phyloP scores from a whole-genome alignment of 495 filamentous ascomycete species.

The Aspergillus diversus region DNA sequence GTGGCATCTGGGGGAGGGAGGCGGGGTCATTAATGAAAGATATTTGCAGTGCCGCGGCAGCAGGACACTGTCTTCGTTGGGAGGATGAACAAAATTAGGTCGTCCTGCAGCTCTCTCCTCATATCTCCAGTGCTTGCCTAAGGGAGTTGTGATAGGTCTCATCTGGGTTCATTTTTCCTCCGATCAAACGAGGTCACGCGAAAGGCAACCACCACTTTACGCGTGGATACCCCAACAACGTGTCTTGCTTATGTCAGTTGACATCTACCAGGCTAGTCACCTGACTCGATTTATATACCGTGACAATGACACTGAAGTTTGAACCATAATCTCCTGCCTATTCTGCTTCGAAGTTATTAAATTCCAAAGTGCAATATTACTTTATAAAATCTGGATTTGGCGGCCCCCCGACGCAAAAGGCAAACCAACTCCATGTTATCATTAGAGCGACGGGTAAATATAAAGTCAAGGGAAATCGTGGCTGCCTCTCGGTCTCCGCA shows the following conservation, averaged over 20 bases:
- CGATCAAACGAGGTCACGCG: conserved; percentile 25
- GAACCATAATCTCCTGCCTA: no score
- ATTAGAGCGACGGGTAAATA: no score
- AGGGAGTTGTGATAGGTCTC: not conserved
- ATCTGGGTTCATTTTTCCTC: not conserved
- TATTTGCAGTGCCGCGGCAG: conserved; percentile 26
- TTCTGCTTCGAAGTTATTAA: no score
- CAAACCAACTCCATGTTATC: no score
- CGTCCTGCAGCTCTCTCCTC: conserved; percentile 22
- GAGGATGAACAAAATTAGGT: conserved; percentile 9
- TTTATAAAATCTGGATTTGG: no score
- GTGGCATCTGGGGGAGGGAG: conserved; percentile 39
- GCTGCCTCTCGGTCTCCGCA: no score
- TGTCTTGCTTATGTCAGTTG: conserved; percentile 11
- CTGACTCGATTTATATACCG: not conserved
- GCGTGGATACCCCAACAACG: conserved; percentile 38
- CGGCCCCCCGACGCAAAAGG: no score
- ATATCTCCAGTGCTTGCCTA: conserved; percentile 28
- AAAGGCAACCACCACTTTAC: conserved; percentile 41
- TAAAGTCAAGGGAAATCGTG: no score
- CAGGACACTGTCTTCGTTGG: conserved; percentile 26
- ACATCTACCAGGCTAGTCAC: not conserved
- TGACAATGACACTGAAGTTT: no score
- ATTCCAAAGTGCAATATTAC: no score
- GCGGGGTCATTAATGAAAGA: conserved; percentile 19